Conservation (phyloP, 306 rosid species). For the Morella rubra region DNA sequence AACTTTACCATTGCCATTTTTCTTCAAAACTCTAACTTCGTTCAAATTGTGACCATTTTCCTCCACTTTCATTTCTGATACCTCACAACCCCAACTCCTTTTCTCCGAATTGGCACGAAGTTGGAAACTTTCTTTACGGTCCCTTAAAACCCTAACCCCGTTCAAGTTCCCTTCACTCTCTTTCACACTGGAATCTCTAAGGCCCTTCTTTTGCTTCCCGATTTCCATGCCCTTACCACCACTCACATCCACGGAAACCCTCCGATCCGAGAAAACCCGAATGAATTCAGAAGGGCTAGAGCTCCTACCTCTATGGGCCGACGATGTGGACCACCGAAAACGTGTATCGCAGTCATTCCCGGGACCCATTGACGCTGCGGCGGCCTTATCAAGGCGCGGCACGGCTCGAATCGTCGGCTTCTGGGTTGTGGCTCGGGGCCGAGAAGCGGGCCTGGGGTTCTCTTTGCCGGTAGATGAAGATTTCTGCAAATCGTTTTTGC, state of each 20-base stretch:
- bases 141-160: conserved; percentile 33
- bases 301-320: conserved; percentile 72
- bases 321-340: conserved; percentile 57
- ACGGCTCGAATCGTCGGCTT: conserved; percentile 55
- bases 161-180: conserved; percentile 15
- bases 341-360: conserved; percentile 14
- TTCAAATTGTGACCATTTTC: conserved; percentile 16
- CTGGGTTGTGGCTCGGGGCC: conserved; percentile 29
- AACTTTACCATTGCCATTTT: neutral
- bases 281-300: conserved; percentile 70
- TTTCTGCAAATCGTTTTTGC: conserved; percentile 26
- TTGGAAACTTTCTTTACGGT: conserved; percentile 32
- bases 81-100: conserved; percentile 23
- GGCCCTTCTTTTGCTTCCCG: conserved; percentile 33
- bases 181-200: conserved; percentile 29
- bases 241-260: conserved; percentile 45
- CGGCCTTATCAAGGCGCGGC: conserved; percentile 47
- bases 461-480: conserved; percentile 49
- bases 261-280: conserved; percentile 37
- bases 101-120: conserved; percentile 18
- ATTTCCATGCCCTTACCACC: conserved; percentile 35
- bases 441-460: conserved; percentile 48
- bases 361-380: conserved; percentile 2
- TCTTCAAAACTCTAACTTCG: conserved; percentile 16
- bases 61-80: conserved; percentile 1